Evolutionary conservation across 2,329 filamentous ascomycete species (phyloP).

Genomic region (Arthrinium puccinioides): DNA sequence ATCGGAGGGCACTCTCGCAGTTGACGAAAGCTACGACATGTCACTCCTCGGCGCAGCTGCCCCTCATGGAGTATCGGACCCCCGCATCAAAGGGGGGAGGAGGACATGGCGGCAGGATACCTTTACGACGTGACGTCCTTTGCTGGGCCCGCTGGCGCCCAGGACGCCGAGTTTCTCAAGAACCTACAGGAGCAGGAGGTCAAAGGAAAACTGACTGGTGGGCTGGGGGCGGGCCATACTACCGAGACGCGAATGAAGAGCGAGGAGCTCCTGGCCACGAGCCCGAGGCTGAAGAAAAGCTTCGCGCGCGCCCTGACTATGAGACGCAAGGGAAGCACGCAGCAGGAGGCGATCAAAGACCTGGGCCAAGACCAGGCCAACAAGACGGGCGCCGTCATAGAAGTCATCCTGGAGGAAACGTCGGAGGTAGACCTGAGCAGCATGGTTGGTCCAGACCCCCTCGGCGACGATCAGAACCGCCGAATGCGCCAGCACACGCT

Average conservation of each 20-base stretch:
- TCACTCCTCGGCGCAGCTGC: conserved; percentile 18
- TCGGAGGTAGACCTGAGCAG: conserved; percentile 43
- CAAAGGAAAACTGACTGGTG: conserved; percentile 48
- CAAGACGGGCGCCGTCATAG: conserved; percentile 49
- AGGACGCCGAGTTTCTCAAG: conserved; percentile 37
- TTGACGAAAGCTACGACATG: conserved; percentile 25
- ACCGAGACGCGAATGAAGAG: conserved; percentile 40
- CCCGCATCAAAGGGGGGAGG: conserved; percentile 18
- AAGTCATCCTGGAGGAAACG: conserved; percentile 45
- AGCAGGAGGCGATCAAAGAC: conserved; percentile 35
- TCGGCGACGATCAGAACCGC: conserved; percentile 15
- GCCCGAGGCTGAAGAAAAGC: conserved; percentile 24
- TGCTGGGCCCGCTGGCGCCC: conserved; percentile 35
- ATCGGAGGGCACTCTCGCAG: conserved; percentile 18
- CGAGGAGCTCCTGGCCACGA: conserved; percentile 39
- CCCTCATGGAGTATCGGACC: conserved; percentile 23
- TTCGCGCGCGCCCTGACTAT: conserved; percentile 35
- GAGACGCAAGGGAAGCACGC: conserved; percentile 16
- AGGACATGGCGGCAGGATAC: conserved; percentile 18
- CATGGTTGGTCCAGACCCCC: conserved; percentile 35
- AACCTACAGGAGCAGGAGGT: conserved; percentile 45
- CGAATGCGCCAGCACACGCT: conserved; percentile 31
- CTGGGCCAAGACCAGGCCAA: conserved; percentile 53
- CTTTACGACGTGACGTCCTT: conserved; percentile 39
- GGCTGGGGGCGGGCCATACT: conserved; percentile 46